Percentiles rank a stretch among this genome's conserved stretches.
Evolutionary conservation across 305 asterid species (phyloP).

Genomic region (Plantago coronopus): DNA sequence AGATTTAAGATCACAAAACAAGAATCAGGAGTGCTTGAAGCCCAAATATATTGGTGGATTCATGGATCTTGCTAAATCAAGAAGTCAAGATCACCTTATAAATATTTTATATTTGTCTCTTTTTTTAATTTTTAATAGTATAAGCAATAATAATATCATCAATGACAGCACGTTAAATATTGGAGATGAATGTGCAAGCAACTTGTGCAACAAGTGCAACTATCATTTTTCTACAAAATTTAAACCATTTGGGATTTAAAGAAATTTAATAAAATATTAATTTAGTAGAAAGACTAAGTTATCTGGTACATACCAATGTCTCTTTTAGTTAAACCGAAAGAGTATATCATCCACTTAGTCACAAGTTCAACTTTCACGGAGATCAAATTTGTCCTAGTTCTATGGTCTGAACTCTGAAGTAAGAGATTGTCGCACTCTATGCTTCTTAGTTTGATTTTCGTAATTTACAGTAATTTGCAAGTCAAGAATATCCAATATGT

Average conservation of each 20-base stretch:
- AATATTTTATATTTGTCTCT: too few species aligned
- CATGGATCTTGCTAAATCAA: background rate
- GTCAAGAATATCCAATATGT: too few species aligned
- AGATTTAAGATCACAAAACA: background rate
- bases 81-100: background rate
- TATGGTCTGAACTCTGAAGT: too few species aligned
- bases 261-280: background rate
- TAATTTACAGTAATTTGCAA: too few species aligned
- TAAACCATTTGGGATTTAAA: background rate
- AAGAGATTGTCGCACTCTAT: too few species aligned
- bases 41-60: background rate
- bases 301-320: too few species aligned
- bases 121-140: too few species aligned
- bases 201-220: slow-evolving; percentile 1
- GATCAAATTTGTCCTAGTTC: too few species aligned
- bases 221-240: background rate
- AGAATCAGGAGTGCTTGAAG: background rate
- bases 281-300: background rate
- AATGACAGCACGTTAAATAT: slow-evolving; percentile 5
- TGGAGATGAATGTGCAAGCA: slow-evolving; percentile 3
- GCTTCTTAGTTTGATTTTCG: too few species aligned
- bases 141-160: slow-evolving; percentile 1
- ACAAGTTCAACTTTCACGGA: too few species aligned
- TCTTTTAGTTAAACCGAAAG: too few species aligned
- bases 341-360: too few species aligned